Conservation (phyloP, 768 basidiomycete genomes). For the Rhodotorula babjevae region DNA sequence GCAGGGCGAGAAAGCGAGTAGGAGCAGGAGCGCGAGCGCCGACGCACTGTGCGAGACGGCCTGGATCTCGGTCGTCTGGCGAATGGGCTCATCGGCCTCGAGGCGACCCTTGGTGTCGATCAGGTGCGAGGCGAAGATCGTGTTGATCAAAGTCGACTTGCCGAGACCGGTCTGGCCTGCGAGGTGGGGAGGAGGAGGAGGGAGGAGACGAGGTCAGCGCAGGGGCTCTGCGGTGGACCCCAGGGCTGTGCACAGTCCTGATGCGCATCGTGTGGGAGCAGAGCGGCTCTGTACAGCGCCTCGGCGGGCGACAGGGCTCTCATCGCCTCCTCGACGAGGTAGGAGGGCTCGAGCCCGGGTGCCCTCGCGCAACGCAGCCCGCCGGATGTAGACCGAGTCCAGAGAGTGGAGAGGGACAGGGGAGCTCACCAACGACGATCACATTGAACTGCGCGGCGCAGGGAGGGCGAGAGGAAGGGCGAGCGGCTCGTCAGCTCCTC, state of each 20-base stretch:
- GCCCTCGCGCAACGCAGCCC: too few relatives aligned
- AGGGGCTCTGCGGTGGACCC: too few relatives aligned
- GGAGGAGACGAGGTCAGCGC: too few relatives aligned
- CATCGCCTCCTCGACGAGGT: neutral
- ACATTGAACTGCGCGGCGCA: conserved; percentile 71
- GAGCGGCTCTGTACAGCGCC: too few relatives aligned
- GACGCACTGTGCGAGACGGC: conserved; percentile 82
- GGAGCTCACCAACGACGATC: conserved; percentile 75
- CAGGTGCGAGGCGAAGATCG: conserved; percentile 96
- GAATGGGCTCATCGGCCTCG: conserved; percentile 76
- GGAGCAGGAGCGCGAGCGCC: too few relatives aligned
- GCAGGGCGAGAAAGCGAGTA: neutral
- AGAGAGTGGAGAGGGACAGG: conserved; percentile 5
- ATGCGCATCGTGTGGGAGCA: too few relatives aligned
- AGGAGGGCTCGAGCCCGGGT: too few relatives aligned
- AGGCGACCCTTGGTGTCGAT: conserved; percentile 95
- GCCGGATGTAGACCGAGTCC: too few relatives aligned
- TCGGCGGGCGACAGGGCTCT: too few relatives aligned
- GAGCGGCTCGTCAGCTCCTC: neutral
- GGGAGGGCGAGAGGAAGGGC: too few relatives aligned
- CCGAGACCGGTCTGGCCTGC: conserved; percentile 93
- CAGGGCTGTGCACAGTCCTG: too few relatives aligned
- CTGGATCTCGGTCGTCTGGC: conserved; percentile 96
- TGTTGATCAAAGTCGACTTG: conserved; percentile 98
- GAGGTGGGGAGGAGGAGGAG: neutral